Evolutionary conservation across 805 yeast genomes (phyloP), one percentile per base, ranked within the genome.

Genomic region (Wickerhamiella dianesei): DNA sequence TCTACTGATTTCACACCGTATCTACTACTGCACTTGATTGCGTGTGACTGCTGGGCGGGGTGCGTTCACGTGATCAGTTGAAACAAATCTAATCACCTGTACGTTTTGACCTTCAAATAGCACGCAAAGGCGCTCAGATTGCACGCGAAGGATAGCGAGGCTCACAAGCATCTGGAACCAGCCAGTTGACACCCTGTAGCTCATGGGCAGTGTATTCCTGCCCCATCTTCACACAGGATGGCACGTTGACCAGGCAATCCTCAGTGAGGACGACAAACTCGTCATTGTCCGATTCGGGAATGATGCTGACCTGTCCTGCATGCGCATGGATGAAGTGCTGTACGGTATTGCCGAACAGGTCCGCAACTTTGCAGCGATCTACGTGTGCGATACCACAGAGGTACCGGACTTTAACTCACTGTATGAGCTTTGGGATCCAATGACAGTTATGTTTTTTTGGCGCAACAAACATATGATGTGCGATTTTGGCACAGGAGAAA

Each of bases 191-290:
- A n/a, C n/a, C n/a, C 32, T 25, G 32, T 17, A n/a, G 35, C 14
- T 16, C 32, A 83, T 83, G 94, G 88, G 89, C 3, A 80, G 88
- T 49, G 79, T 82, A 0, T 82, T 85, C 56, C 67, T 86, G 45
- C 92, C 94, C 1, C 92, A 86, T 59, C 66, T 86, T 48, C 75
- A 71, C 21, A 73, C 89, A 0, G 95, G 94, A 4, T 86, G 95
- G 96, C 98, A 92, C 59, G 97, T 92, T 29, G 98, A 92, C 65
- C 97, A 92, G 60, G 95, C 98, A 4, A 92, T 92, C 36, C 70
- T 92, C 19, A 77, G 61, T 5, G 98, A 92, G 59, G 94, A 83
- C 49, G 95, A 85, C 44, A 67, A 95, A 48, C 64, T 92, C 5
- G 96, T 92, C 21, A 80, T 88, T 9, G 76, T 92, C 16, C 70